phyloP scores from a whole-genome alignment of 2,329 filamentous ascomycete species.

The Fusarium paranaense region DNA sequence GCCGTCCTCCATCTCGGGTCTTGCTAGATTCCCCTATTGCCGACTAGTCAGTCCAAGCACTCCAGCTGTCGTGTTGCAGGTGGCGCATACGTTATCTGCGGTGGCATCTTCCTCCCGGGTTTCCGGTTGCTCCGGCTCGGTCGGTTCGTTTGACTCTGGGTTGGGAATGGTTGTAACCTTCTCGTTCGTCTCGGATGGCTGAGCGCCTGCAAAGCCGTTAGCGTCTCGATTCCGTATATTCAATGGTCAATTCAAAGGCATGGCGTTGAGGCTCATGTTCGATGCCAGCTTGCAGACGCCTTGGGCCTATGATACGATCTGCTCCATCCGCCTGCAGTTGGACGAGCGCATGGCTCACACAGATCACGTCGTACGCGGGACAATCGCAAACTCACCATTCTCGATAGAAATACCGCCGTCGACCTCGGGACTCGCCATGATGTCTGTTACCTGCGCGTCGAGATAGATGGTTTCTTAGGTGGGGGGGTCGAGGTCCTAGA shows the following conservation, averaged over 20 bases:
- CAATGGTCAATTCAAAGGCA: background rate
- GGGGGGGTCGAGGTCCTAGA: constrained; percentile 18
- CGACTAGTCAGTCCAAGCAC: constrained; percentile 7
- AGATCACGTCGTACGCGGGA: background rate
- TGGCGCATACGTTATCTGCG: constrained; percentile 21
- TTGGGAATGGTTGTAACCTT: constrained; percentile 40
- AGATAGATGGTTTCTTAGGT: background rate
- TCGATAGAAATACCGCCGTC: constrained; percentile 10
- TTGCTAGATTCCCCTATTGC: constrained; percentile 5
- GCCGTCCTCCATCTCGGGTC: constrained; percentile 20
- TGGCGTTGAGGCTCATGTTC: background rate
- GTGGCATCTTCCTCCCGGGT: constrained; percentile 5
- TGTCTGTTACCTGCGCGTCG: constrained; percentile 12
- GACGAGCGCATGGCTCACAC: constrained; percentile 4
- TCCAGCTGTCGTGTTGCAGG: background rate
- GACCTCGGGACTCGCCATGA: constrained; percentile 30
- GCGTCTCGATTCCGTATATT: background rate
- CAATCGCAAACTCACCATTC: constrained; percentile 36
- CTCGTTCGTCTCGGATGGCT: constrained; percentile 26
- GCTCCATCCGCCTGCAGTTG: constrained; percentile 5
- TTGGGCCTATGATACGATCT: background rate
- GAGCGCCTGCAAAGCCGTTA: constrained; percentile 24
- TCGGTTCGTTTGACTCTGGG: constrained; percentile 24
- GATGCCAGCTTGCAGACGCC: background rate
- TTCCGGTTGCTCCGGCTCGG: constrained; percentile 15